Percentiles rank a stretch among this genome's conserved stretches.
phyloP scores from a whole-genome alignment of 78 protist species.

The Bigelowiella natans region DNA sequence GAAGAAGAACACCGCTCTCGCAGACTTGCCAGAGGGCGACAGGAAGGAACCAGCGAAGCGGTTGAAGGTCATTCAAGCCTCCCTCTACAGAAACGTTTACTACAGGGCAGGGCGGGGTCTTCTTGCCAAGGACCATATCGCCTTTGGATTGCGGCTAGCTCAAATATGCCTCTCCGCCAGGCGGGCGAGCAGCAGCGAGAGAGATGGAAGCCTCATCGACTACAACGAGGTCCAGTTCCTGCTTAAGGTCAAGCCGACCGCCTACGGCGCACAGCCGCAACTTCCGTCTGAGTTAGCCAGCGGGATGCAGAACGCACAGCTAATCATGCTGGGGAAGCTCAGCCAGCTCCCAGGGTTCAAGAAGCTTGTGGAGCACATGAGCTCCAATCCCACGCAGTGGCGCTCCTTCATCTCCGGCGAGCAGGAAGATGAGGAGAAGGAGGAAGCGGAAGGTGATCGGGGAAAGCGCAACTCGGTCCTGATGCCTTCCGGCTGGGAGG shows the following conservation, averaged over 20 bases:
- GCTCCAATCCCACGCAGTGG: background rate
- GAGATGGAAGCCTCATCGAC: slow-evolving; percentile 30
- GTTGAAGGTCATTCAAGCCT: background rate
- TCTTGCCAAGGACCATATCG: slow-evolving; percentile 56
- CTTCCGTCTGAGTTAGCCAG: background rate
- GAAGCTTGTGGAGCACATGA: background rate
- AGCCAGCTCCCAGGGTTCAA: background rate
- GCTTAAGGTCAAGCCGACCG: slow-evolving; percentile 33
- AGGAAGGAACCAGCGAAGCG: background rate
- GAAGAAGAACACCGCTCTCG: background rate
- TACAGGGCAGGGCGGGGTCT: background rate
- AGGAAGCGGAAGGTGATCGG: background rate
- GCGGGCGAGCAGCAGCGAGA: background rate
- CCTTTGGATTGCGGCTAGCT: slow-evolving; percentile 78
- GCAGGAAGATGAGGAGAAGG: background rate
- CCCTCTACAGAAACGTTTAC: background rate
- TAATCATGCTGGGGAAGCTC: background rate
- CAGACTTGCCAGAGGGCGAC: background rate
- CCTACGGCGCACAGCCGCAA: background rate
- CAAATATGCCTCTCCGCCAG: slow-evolving; percentile 25
- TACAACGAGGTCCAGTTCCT: slow-evolving; percentile 3
- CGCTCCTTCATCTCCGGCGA: background rate
- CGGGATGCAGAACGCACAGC: background rate
- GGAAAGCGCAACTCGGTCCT: background rate
- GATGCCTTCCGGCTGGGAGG: background rate